Conservation (phyloP, 2,329 filamentous ascomycete genomes). For the Cytospora chrysosperma region DNA sequence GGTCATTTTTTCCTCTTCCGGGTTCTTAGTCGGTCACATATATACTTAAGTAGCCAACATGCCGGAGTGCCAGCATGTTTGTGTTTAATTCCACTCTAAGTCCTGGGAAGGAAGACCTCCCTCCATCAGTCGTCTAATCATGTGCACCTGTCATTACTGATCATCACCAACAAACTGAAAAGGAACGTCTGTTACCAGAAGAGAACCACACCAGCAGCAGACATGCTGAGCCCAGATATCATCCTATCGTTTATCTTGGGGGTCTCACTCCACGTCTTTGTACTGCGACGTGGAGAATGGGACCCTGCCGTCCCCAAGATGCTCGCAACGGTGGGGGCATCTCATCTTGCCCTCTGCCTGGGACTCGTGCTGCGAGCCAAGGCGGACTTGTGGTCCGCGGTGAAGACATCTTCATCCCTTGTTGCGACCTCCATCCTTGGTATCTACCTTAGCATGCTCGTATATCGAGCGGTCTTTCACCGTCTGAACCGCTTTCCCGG, state of each 20-base stretch:
- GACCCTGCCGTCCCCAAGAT: constrained; percentile 8
- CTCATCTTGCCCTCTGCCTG: constrained; percentile 9
- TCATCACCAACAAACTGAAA: neutral
- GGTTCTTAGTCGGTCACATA: too few relatives aligned
- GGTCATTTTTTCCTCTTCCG: too few relatives aligned
- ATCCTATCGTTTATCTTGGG: constrained; percentile 3
- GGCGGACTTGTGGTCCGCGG: neutral
- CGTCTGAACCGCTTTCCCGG: constrained; percentile 17
- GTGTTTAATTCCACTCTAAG: too few relatives aligned
- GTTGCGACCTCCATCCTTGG: neutral
- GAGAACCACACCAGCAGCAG: neutral
- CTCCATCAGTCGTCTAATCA: too few relatives aligned
- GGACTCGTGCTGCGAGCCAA: neutral
- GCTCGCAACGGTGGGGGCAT: neutral
- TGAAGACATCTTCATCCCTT: constrained; percentile 1
- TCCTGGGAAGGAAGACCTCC: too few relatives aligned
- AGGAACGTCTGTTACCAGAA: neutral
- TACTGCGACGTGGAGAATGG: constrained; percentile 18
- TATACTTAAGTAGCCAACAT: too few relatives aligned
- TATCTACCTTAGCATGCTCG: constrained; percentile 15
- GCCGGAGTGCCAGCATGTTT: too few relatives aligned
- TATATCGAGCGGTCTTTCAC: constrained; percentile 20
- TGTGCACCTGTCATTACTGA: neutral
- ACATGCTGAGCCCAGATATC: constrained; percentile 1
- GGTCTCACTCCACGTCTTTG: constrained; percentile 5